These are phyloP conservation scores for Geotrichum histeridarum DNA, from an alignment of 1,139 yeast species.

Conservation along the genomic window DNA sequence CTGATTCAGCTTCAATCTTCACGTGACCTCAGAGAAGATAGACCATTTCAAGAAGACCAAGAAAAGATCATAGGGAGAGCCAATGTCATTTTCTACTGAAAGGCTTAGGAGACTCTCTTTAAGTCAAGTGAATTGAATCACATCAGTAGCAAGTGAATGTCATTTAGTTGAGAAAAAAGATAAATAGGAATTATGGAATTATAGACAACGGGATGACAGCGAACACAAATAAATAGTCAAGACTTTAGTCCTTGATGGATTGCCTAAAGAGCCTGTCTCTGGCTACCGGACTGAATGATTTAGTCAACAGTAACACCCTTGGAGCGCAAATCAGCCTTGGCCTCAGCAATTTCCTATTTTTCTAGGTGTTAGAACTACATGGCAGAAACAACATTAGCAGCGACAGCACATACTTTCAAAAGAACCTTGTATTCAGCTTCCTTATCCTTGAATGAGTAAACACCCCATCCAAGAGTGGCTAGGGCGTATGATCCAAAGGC, in stretches of 20 bases:
- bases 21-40: no score
- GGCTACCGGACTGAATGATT: constrained; percentile 5
- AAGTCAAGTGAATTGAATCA: no score
- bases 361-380: neutral
- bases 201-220: neutral
- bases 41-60: no score
- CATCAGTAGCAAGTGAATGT: neutral
- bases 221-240: constrained; percentile 8
- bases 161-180: neutral
- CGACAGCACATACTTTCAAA: constrained; percentile 36
- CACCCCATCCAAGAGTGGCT: constrained; percentile 67
- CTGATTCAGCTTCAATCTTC: no score
- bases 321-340: constrained; percentile 53
- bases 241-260: neutral
- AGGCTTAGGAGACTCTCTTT: no score
- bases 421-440: constrained; percentile 64
- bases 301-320: constrained; percentile 55
- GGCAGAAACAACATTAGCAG: neutral
- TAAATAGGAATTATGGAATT: constrained; percentile 5
- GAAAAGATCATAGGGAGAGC: no score
- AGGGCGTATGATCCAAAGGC: constrained; percentile 70
- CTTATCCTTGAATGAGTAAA: constrained; percentile 67
- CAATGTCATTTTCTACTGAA: no score
- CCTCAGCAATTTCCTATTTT: constrained; percentile 54
- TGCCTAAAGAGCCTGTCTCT: neutral